Base-by-base conservation (phyloP, 768 basidiomycete genomes). In the Lactarius tabidus region DNA sequence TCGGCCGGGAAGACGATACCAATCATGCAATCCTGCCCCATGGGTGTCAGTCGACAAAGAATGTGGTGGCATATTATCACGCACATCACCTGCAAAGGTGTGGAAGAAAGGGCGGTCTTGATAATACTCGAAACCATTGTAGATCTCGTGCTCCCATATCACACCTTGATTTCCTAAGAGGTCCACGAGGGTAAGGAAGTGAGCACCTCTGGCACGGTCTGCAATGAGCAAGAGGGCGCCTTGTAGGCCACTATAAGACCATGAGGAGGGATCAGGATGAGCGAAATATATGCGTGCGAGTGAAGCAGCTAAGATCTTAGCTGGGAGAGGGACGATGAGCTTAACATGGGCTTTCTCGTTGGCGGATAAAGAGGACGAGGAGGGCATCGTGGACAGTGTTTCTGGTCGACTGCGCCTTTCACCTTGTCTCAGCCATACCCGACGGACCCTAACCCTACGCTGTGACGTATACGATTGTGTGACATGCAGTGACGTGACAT, bases 111-210 rank as follows among this genome's bases (percentile, higher is more conserved):
- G 82, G 66, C 94, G 80, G 73, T 98, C 96, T 71, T 89, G 82
- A 72, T 84, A 78, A 73, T 93, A 93, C 63, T 90, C 85, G 68
- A 96, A 84, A 36, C 85, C 86, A 29, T 89, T 81, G 70, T 94
- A 96, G 6, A 98, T 76, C 74, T 96, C 94, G 69, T 97, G 92
- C 64, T 93, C 87, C 96, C 96, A 99, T 51, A 94, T 85, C 26
- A 95, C 84, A 6, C 93, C 94, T 60, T 93, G 78, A 4, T 91
- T 92, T 23, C 93, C 91, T 69, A 81, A 77, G 20, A 97, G 72
- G 75, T 98, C 96, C 3, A 98, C 90, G 59, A 98, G 79, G 74
- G 85, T 86, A 72, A 97, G 85, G 72, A 81, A 81, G 43, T 85
- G 78, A 5, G 80, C 79, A 31, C 83, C 83, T 60, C 80, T 83